phyloP scores from a whole-genome alignment of 257 asterid genomes.

The Plantago major region DNA sequence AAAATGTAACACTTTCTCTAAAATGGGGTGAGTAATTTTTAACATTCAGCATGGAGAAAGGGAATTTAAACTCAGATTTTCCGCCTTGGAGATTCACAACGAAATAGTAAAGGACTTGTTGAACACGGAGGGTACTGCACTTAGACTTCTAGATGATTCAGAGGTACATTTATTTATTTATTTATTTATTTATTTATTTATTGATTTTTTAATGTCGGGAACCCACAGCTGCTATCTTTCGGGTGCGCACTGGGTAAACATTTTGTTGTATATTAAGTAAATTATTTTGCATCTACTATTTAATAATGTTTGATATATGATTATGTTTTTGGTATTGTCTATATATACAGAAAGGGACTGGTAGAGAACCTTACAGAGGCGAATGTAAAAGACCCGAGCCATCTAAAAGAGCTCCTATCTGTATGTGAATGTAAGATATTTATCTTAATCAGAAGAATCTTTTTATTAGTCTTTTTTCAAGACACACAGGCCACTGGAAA shows the following conservation, averaged over 20 bases:
- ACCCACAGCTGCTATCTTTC: too few species aligned
- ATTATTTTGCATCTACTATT: neutral
- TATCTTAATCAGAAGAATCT: neutral
- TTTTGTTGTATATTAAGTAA: neutral
- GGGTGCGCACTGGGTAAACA: too few species aligned
- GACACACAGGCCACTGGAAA: too few species aligned
- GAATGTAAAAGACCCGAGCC: slow-evolving; percentile 38
- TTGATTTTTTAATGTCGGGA: too few species aligned
- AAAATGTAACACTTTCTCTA: too few species aligned
- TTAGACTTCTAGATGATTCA: slow-evolving; percentile 64
- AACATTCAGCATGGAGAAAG: slow-evolving; percentile 33
- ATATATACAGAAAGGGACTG: slow-evolving; percentile 42
- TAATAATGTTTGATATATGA: neutral
- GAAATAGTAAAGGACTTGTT: slow-evolving; percentile 64
- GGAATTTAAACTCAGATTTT: slow-evolving; percentile 43
- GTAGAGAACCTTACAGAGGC: slow-evolving; percentile 56
- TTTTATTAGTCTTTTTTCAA: too few species aligned
- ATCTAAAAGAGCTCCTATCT: slow-evolving; percentile 42
- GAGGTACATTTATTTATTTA: too few species aligned
- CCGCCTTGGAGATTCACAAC: slow-evolving; percentile 70
- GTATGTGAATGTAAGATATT: slow-evolving; percentile 48
- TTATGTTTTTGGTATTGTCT: neutral
- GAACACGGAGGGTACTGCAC: slow-evolving; percentile 40
- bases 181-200: too few species aligned
- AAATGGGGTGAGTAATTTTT: too few species aligned